A percentile compares a stretch with the other conserved stretches of the same genome.
Evolutionary conservation across 2,329 filamentous ascomycete species (phyloP).

Genomic region (Alternaria rosae): DNA sequence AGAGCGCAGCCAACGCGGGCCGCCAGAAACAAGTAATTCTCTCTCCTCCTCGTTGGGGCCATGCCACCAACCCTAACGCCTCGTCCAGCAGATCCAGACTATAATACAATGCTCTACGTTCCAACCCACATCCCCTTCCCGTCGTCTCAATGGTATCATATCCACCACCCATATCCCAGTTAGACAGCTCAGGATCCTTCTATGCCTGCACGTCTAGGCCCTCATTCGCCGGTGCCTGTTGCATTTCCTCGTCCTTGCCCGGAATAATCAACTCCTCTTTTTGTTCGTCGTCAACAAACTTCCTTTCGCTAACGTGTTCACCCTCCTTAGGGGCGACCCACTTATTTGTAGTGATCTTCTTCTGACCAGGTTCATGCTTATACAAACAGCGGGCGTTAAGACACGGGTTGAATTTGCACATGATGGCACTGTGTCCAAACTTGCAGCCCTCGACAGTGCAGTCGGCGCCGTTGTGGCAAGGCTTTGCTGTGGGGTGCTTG

Average conservation of each 20-base stretch:
- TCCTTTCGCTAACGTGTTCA: slow-evolving; percentile 82
- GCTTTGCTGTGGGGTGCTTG: slow-evolving; percentile 83
- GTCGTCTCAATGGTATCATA: slow-evolving; percentile 26
- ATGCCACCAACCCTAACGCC: slow-evolving; percentile 18
- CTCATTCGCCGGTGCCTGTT: slow-evolving; percentile 28
- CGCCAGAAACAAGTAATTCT: slow-evolving; percentile 9
- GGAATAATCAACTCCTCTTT: slow-evolving; percentile 78
- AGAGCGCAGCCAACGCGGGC: slow-evolving; percentile 13
- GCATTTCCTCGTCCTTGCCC: slow-evolving; percentile 38
- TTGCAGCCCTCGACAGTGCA: slow-evolving; percentile 84
- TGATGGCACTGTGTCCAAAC: slow-evolving; percentile 83
- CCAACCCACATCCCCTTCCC: slow-evolving; percentile 1
- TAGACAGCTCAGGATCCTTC: neutral
- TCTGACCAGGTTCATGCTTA: slow-evolving; percentile 89
- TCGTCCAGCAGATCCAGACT: slow-evolving; percentile 27
- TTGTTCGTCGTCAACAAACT: slow-evolving; percentile 77
- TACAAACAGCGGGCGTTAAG: slow-evolving; percentile 87
- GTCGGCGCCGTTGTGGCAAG: slow-evolving; percentile 89
- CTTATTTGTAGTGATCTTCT: slow-evolving; percentile 78
- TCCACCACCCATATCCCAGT: slow-evolving; percentile 2
- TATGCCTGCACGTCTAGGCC: slow-evolving; percentile 33
- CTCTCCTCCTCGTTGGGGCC: slow-evolving; percentile 6
- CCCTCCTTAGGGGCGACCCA: slow-evolving; percentile 72
- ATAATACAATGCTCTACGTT: slow-evolving; percentile 35
- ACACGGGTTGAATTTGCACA: slow-evolving; percentile 92